These are phyloP conservation scores for Daldinia grandis DNA, from an alignment of 495 filamentous ascomycete genomes.

Conservation along the genomic window DNA sequence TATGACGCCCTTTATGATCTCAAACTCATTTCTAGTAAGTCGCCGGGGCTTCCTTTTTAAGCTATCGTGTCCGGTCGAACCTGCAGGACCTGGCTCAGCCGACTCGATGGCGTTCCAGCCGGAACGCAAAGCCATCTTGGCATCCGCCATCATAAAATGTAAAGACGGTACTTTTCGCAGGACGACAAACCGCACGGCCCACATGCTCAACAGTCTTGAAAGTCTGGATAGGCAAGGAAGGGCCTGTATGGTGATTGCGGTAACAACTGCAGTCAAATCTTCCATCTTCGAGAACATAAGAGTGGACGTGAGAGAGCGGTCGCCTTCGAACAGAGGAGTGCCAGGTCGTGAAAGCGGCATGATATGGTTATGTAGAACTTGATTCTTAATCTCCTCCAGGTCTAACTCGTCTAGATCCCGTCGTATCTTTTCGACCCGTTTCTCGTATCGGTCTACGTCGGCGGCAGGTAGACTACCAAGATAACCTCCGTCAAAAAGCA, in stretches of 20 bases:
- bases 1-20: conserved; percentile 69
- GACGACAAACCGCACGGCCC: conserved; percentile 78
- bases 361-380: conserved; percentile 83
- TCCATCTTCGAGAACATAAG: conserved; percentile 68
- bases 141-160: conserved; percentile 69
- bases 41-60: conserved; percentile 15
- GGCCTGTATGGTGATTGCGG: conserved; percentile 84
- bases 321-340: conserved; percentile 59
- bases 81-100: conserved; percentile 33
- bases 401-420: conserved; percentile 80
- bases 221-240: conserved; percentile 83
- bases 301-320: conserved; percentile 50
- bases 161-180: conserved; percentile 75
- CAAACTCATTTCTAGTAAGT: conserved; percentile 62
- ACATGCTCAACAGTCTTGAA: conserved; percentile 71
- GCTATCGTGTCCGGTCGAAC: conserved; percentile 10
- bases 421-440: conserved; percentile 77
- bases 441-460: conserved; percentile 72
- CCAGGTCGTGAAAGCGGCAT: conserved; percentile 60
- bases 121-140: conserved; percentile 67
- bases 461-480: conserved; percentile 73
- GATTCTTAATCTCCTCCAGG: conserved; percentile 88
- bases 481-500: conserved; percentile 54
- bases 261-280: conserved; percentile 88
- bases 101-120: conserved; percentile 67